Percentiles rank a stretch among this genome's conserved stretches.
Conservation (phyloP, 1,284 basidiomycete species). For the Kalmanozyma brasiliensis region DNA sequence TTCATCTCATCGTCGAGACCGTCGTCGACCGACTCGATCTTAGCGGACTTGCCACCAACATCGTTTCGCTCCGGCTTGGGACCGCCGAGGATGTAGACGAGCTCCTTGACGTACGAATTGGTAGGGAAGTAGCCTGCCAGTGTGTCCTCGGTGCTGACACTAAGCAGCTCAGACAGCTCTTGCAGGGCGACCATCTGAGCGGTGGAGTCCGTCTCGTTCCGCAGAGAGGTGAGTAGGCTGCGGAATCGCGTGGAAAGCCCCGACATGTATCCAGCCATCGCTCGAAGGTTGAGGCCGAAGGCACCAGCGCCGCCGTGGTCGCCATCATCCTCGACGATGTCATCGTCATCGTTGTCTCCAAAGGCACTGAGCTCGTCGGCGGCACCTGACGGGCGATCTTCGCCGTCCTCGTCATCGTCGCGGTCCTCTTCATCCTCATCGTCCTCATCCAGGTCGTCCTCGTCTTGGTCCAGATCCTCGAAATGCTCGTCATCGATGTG, state of each 20-base stretch:
- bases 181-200: constrained; percentile 85
- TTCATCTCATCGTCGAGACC: constrained; percentile 48
- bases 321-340: constrained; percentile 33
- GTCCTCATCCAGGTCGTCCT: constrained; percentile 11
- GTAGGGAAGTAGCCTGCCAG: constrained; percentile 93
- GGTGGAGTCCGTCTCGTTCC: constrained; percentile 71
- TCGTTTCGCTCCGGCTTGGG: constrained; percentile 66
- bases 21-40: constrained; percentile 23
- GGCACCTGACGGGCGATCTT: constrained; percentile 14
- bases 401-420: constrained; percentile 27
- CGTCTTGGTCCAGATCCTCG: constrained; percentile 13
- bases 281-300: constrained; percentile 60
- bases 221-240: constrained; percentile 53
- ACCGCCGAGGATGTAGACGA: constrained; percentile 90
- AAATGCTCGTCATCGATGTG: constrained; percentile 19
- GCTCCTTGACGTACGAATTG: constrained; percentile 89
- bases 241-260: constrained; percentile 58
- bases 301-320: constrained; percentile 40
- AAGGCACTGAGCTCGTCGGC: constrained; percentile 27
- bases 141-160: constrained; percentile 97
- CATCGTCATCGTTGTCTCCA: constrained; percentile 44
- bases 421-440: constrained; percentile 14
- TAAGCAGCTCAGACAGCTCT: constrained; percentile 91
- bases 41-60: constrained; percentile 17
- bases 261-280: constrained; percentile 62